Conservation (phyloP, 2,329 filamentous ascomycete species). For the Plectosphaerella sp. region DNA sequence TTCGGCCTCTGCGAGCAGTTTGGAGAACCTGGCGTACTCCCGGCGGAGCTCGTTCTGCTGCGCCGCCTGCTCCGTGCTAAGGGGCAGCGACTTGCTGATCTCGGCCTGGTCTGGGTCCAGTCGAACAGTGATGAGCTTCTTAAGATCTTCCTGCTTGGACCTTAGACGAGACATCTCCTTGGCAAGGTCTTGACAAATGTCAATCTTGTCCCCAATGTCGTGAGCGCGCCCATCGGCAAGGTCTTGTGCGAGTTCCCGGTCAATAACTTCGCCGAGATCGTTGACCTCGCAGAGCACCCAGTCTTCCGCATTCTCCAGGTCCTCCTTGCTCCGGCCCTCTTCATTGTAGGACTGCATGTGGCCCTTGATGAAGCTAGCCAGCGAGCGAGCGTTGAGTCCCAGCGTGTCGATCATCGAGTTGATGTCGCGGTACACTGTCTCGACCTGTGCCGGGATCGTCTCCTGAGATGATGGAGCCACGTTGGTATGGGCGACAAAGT, state of each 20-base stretch:
- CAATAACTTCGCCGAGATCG: conserved; percentile 61
- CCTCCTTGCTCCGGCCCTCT: conserved; percentile 53
- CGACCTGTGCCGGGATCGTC: conserved; percentile 58
- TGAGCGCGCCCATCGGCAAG: conserved; percentile 66
- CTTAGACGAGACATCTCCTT: conserved; percentile 69
- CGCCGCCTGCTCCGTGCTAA: conserved; percentile 78
- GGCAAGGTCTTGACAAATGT: conserved; percentile 61
- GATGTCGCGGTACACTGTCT: conserved; percentile 71
- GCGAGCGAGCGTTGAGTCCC: conserved; percentile 72
- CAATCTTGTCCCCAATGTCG: conserved; percentile 64
- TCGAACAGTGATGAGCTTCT: conserved; percentile 66
- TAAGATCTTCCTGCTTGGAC: conserved; percentile 72
- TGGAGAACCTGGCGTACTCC: conserved; percentile 69
- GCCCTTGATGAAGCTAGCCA: conserved; percentile 62
- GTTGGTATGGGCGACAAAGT: conserved; percentile 62
- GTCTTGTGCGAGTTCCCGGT: conserved; percentile 56
- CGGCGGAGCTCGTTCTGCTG: conserved; percentile 81
- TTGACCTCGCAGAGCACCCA: conserved; percentile 76
- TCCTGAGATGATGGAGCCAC: conserved; percentile 48
- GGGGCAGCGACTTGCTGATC: conserved; percentile 62
- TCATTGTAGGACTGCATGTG: conserved; percentile 54
- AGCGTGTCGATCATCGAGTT: conserved; percentile 94
- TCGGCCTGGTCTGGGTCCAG: conserved; percentile 64
- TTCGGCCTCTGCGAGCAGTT: conserved; percentile 72
- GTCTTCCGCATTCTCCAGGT: conserved; percentile 64